Conservation (phyloP, 2,329 filamentous ascomycete species). For the Zalaria obscura region DNA sequence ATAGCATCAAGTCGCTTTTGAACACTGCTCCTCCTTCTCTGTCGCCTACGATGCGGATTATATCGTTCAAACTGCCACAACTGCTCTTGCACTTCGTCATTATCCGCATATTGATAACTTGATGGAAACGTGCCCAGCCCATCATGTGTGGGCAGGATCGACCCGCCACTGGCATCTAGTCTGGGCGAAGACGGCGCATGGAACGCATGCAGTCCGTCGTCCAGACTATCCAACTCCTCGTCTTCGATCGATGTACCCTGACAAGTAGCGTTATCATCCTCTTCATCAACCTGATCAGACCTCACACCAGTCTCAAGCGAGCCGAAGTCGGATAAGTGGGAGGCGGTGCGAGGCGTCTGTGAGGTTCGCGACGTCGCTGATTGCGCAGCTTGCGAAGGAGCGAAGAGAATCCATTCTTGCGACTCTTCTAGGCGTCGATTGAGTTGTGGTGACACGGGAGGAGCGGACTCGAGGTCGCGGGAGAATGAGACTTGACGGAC, state of each 20-base stretch:
- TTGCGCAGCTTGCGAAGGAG: constrained; percentile 38
- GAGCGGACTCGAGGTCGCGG: constrained; percentile 1
- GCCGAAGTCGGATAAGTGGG: constrained; percentile 65
- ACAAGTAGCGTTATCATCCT: constrained; percentile 28
- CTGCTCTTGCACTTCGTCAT: constrained; percentile 57
- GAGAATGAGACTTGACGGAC: constrained; percentile 11
- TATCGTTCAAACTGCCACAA: constrained; percentile 80
- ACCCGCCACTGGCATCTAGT: constrained; percentile 42
- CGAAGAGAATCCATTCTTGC: constrained; percentile 95
- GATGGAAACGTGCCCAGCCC: constrained; percentile 69
- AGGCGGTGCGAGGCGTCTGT: constrained; percentile 52
- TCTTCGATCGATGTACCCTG: constrained; percentile 30
- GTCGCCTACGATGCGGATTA: constrained; percentile 56
- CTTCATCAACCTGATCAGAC: constrained; percentile 36
- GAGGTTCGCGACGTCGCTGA: constrained; percentile 52
- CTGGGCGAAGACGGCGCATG: constrained; percentile 39
- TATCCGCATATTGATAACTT: constrained; percentile 32
- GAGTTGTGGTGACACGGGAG: constrained; percentile 18
- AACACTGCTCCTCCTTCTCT: constrained; percentile 42
- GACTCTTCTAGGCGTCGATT: constrained; percentile 49
- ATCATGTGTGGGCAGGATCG: constrained; percentile 82
- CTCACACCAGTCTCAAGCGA: constrained; percentile 57
- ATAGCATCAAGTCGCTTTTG: constrained; percentile 42
- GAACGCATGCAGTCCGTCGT: constrained; percentile 83
- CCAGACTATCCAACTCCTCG: constrained; percentile 79